Percentiles rank a stretch among this genome's conserved stretches.
These are phyloP conservation scores for Tetrahymena malaccensis DNA, from an alignment of 73 alveolate species.

Conservation along the genomic window DNA sequence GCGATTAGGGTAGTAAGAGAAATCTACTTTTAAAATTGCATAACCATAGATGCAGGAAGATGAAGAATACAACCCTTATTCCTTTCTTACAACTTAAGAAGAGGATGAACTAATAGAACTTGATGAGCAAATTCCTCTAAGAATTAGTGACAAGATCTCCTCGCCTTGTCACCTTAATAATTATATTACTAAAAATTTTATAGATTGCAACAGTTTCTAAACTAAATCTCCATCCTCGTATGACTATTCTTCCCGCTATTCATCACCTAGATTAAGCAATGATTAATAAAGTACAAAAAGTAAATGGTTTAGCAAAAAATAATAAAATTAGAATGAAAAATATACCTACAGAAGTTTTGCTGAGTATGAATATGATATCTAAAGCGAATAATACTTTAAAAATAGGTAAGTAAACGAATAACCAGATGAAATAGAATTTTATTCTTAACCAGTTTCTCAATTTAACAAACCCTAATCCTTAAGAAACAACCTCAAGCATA, in stretches of 20 bases:
- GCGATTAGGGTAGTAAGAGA: neutral
- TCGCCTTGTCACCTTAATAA: neutral
- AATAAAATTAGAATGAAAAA: neutral
- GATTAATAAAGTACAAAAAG: neutral
- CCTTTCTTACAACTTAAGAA: neutral
- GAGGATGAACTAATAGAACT: neutral
- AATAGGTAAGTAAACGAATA: neutral
- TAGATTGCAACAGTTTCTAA: neutral
- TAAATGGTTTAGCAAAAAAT: neutral
- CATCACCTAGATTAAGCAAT: neutral
- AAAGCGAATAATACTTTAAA: neutral
- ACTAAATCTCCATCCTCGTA: neutral
- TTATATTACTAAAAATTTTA: neutral
- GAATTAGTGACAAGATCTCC: neutral
- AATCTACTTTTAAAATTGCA: neutral
- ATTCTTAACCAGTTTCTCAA: neutral
- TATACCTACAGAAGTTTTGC: neutral
- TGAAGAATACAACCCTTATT: neutral
- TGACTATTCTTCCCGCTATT: neutral
- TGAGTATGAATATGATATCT: neutral
- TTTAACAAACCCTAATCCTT: neutral
- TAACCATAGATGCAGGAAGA: neutral
- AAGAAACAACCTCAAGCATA: neutral
- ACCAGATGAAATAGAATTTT: neutral
- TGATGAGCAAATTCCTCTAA: neutral